Evolutionary conservation across 371 early-diverging fungal genomes (phyloP), one percentile per base, ranked within the genome.

Genomic region (Chytridium lagenaria): DNA sequence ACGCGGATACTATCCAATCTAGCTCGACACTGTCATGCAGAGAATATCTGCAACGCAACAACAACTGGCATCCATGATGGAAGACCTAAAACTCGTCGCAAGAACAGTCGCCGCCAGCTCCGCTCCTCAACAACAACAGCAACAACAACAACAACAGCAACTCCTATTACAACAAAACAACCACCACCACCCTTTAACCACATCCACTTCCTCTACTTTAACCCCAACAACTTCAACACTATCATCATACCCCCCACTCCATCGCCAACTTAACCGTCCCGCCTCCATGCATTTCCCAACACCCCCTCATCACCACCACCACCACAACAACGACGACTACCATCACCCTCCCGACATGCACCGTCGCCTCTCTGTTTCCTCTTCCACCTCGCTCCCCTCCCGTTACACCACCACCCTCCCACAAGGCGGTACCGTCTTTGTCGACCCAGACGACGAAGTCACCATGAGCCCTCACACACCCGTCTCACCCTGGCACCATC

Each of bases 41-140:
- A 3, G 61, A 3, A 61, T 61, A 3, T 61, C 61, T 3, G 61
- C 61, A 31, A 61, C 61, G 7, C 61, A 61, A 23, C 61, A 34
- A 34, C 61, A 61, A 34, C 61, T 61, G 7, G 61, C 61, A 5
- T 31, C 61, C 30, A 61, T 61, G 61, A 61, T 61, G 61, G 61
- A 61, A 23, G 61, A 61, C 36, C 61, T 61, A 28, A 61, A 61
- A 23, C 3, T 22, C 12, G 61, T 61, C 26, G 61, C 61, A 7
- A 31, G 36, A 15, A 33, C 61, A 7, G 61, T 61, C 36, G 31
- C 61, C 61, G 31, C 36, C 31, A 55, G 5, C 55, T 10, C 26
- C 55, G 31, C 61, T 34, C 7, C 12, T 34, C 61, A 19, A 10
- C 10, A 5, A 7, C 30, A 7, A 7, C 57, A 7, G 19, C 7